Evolutionary conservation across 202 grass and related monocot genomes (phyloP).

Genomic region (Carex arenaria): DNA sequence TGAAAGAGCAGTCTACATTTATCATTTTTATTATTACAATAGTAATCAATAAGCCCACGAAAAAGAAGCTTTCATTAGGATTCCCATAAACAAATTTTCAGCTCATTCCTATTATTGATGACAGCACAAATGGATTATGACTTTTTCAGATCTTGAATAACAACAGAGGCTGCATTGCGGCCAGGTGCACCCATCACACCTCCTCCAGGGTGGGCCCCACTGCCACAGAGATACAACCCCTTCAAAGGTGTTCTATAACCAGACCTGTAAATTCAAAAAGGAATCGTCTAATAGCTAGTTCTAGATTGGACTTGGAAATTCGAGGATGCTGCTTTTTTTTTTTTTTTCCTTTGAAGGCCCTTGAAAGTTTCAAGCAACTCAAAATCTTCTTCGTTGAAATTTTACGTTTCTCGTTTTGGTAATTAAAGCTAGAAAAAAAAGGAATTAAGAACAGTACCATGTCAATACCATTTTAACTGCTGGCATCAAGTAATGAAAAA

Average conservation of each 20-base stretch:
- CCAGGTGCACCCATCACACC: conserved; percentile 96
- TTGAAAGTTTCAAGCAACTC: background rate
- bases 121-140: conserved; percentile 1
- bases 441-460: background rate
- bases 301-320: background rate
- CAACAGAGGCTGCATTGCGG: conserved; percentile 71
- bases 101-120: background rate
- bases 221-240: conserved; percentile 88
- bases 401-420: background rate
- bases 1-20: background rate
- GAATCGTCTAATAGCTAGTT: background rate
- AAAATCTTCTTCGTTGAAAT: background rate
- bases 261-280: conserved; percentile 42
- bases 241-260: conserved; percentile 87
- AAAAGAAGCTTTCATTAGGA: background rate
- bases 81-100: background rate
- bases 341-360: background rate
- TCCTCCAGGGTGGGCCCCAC: conserved; percentile 81
- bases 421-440: background rate
- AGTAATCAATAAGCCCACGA: background rate
- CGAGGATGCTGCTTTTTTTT: background rate
- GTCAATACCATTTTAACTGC: background rate
- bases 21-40: background rate
- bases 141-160: conserved; percentile 55
- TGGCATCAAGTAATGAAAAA: background rate